A percentile compares a stretch with the other conserved stretches of the same genome.
These are phyloP conservation scores for Peltaster fructicola DNA, from an alignment of 2,329 filamentous ascomycete species.

Conservation along the genomic window DNA sequence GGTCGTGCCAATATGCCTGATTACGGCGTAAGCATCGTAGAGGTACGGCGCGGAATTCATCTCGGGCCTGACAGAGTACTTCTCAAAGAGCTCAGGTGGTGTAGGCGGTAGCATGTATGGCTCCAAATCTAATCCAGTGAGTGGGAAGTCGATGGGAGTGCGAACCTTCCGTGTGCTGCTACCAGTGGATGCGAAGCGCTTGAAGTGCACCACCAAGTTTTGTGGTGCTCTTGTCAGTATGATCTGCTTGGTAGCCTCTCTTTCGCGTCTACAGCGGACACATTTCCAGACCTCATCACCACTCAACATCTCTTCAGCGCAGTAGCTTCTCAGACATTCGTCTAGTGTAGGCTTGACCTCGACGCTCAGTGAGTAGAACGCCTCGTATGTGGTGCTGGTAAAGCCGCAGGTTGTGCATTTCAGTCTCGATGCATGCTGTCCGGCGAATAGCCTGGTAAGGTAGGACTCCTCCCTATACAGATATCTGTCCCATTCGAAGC, in stretches of 20 bases:
- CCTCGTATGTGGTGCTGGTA: constrained; percentile 49
- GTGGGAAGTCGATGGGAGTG: constrained; percentile 57
- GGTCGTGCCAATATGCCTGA: constrained; percentile 54
- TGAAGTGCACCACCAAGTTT: constrained; percentile 61
- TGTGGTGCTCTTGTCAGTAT: constrained; percentile 64
- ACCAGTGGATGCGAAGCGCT: constrained; percentile 44
- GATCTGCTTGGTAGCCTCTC: constrained; percentile 50
- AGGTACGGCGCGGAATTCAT: constrained; percentile 38
- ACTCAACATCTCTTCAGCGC: constrained; percentile 46
- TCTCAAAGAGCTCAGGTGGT: constrained; percentile 14
- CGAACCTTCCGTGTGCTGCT: constrained; percentile 49
- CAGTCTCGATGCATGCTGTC: constrained; percentile 45
- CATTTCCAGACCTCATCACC: constrained; percentile 56
- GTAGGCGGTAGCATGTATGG: constrained; percentile 39
- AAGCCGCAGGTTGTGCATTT: constrained; percentile 43
- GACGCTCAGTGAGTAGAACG: constrained; percentile 54
- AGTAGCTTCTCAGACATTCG: constrained; percentile 54
- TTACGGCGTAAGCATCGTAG: constrained; percentile 77
- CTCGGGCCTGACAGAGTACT: constrained; percentile 17
- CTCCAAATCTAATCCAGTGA: constrained; percentile 48
- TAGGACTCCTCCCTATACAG: constrained; percentile 54
- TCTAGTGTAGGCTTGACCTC: constrained; percentile 49
- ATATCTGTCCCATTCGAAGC: constrained; percentile 58
- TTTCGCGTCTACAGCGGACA: constrained; percentile 51
- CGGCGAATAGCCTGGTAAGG: constrained; percentile 63